Evolutionary conservation across 208 protist species (phyloP), one percentile per base, ranked within the genome.

Genomic region (Hexamita inflata): DNA sequence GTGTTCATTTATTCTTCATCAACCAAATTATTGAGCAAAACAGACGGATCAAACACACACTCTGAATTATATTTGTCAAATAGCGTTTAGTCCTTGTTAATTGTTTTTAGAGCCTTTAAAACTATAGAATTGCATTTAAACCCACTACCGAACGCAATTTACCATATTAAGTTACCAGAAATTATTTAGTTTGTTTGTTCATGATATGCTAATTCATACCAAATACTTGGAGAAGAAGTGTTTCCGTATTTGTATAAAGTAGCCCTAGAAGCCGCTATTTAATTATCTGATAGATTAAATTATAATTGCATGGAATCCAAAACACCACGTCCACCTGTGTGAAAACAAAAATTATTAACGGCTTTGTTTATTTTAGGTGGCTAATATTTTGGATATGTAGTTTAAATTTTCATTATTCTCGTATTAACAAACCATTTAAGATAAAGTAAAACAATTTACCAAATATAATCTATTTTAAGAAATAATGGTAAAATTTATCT

Each of bases 401-500:
- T 4, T 19, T 59, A 41, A 0, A 66, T 24, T 29, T 85, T 81
- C 24, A 42, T 42, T 4, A 40, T 58, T 29, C 64, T 62, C 45
- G 11, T 53, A 53, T 53, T 24, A 4, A 53, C 4, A 53, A 24
- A 24, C 19, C 11, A 53, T 24, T 4, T 19, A 24, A 53, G 19
- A 45, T 83, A 86, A 40, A 75, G 78, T 30, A 86, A 58, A 68
- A 87, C 79, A 62, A 88, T 82, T 49, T 42, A 66, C 30, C 77
- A 49, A 45, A 84, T 85, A 26, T 88, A 65, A 0, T 85, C 76
- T 49, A 82, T 74, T 59, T 83, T 83, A 29, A 82, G 82, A 0
- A 89, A 78, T 13, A 75, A 82, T 0, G 82, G 87, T 42, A 89
- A 75, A 75, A 89, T 89, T 15, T 73, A 73, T 35, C 83, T 79